A percentile compares a stretch with the other conserved stretches of the same genome.
phyloP scores from a whole-genome alignment of 202 grass and related monocot genomes.

The Saccharum hybrid region DNA sequence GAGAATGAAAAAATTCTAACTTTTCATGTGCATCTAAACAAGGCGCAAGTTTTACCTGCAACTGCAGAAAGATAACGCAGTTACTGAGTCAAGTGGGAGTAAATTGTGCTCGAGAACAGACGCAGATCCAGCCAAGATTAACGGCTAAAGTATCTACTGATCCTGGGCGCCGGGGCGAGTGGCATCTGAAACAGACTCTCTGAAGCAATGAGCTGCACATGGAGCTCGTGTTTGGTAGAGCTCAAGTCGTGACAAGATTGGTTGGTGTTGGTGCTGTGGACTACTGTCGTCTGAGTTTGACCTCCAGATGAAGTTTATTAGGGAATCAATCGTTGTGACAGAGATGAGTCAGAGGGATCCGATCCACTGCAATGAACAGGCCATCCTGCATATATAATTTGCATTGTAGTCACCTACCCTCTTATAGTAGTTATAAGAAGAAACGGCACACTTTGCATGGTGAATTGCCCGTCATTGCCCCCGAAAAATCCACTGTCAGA shows the following conservation, averaged over 20 bases:
- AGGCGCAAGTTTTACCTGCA: neutral
- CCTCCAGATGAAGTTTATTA: neutral
- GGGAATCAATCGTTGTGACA: neutral
- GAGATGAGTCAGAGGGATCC: neutral
- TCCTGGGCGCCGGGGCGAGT: neutral
- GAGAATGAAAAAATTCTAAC: too few relatives aligned
- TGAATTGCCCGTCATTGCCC: neutral
- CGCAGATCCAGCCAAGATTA: conserved; percentile 13
- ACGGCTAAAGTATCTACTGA: conserved; percentile 11
- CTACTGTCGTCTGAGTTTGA: conserved; percentile 39
- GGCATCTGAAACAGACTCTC: neutral
- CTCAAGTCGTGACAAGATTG: conserved; percentile 30
- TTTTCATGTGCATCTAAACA: too few relatives aligned
- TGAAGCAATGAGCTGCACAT: conserved; percentile 34
- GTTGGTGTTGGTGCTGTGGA: neutral
- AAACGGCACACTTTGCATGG: conserved; percentile 8
- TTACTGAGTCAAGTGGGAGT: conserved; percentile 15
- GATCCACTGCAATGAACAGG: neutral
- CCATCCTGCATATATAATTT: neutral
- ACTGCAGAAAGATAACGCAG: conserved; percentile 30
- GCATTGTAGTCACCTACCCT: neutral
- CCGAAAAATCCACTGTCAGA: neutral
- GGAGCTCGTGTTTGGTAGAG: conserved; percentile 52
- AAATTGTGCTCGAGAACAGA: neutral
- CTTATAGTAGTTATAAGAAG: neutral